phyloP scores from a whole-genome alignment of 345 rosid species.

The Iberis pinnata region DNA sequence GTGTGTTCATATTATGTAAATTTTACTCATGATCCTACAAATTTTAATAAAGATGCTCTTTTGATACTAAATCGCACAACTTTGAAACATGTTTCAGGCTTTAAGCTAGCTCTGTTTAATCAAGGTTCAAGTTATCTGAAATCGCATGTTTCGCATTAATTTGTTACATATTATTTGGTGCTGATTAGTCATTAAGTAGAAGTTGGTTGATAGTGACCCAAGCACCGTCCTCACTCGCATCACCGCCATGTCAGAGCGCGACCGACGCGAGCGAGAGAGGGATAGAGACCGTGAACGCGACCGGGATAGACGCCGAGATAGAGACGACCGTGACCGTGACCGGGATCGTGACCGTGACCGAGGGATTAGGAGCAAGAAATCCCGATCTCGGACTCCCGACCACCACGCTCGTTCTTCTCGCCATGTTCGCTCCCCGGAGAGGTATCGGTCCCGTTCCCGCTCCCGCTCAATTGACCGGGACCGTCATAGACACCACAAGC shows the following conservation, averaged over 20 bases:
- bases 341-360: constrained; percentile 36
- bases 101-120: too few species aligned
- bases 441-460: constrained; percentile 46
- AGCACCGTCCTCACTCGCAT: constrained; percentile 13
- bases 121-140: too few species aligned
- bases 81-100: too few species aligned
- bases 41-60: neutral
- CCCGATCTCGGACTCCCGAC: constrained; percentile 39
- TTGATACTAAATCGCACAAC: too few species aligned
- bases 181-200: too few species aligned
- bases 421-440: constrained; percentile 47
- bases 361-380: constrained; percentile 34
- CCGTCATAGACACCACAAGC: constrained; percentile 49
- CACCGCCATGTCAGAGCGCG: constrained; percentile 35
- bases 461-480: constrained; percentile 34
- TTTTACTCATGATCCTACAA: constrained; percentile 17
- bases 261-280: constrained; percentile 38
- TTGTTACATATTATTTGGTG: too few species aligned
- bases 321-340: constrained; percentile 44
- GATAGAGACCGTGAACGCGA: constrained; percentile 40
- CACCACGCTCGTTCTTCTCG: constrained; percentile 45
- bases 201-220: too few species aligned
- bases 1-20: constrained; percentile 27
- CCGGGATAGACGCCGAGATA: constrained; percentile 43
- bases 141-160: too few species aligned